Conservation (phyloP, 306 rosid genomes). For the Fragaria iinumae region DNA sequence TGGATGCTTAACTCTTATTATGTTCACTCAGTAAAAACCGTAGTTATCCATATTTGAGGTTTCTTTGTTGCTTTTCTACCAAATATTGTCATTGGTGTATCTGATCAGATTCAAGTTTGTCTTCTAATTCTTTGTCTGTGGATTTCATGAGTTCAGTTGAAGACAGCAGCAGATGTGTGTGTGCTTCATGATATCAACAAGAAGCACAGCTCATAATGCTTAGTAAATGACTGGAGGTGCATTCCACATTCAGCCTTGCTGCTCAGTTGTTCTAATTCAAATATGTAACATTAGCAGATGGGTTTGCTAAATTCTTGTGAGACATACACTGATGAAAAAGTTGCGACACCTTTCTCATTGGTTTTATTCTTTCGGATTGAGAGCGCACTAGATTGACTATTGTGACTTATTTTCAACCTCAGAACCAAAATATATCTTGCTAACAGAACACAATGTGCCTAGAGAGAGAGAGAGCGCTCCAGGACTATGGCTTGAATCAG, state of each 20-base stretch:
- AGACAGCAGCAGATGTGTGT: conserved; percentile 66
- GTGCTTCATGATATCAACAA: conserved; percentile 60
- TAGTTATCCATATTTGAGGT: neutral
- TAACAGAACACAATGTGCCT: too few relatives aligned
- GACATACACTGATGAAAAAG: neutral
- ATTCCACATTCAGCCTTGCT: conserved; percentile 7
- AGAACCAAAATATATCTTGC: too few relatives aligned
- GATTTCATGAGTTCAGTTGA: conserved; percentile 50
- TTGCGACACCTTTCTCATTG: neutral
- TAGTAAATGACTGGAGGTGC: neutral
- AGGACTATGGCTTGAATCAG: too few relatives aligned
- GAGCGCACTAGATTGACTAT: neutral
- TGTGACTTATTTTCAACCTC: neutral
- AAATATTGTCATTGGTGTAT: neutral
- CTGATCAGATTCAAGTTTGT: neutral
- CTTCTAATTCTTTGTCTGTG: neutral
- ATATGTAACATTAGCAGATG: neutral
- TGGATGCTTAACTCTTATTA: neutral
- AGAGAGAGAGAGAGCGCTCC: too few relatives aligned
- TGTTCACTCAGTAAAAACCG: neutral
- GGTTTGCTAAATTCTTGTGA: neutral
- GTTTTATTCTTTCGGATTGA: neutral
- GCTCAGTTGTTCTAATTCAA: too few relatives aligned
- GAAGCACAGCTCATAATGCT: conserved; percentile 47
- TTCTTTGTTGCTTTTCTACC: neutral